Conservation (phyloP, 2,329 filamentous ascomycete genomes). For the Sporothrix phasma region DNA sequence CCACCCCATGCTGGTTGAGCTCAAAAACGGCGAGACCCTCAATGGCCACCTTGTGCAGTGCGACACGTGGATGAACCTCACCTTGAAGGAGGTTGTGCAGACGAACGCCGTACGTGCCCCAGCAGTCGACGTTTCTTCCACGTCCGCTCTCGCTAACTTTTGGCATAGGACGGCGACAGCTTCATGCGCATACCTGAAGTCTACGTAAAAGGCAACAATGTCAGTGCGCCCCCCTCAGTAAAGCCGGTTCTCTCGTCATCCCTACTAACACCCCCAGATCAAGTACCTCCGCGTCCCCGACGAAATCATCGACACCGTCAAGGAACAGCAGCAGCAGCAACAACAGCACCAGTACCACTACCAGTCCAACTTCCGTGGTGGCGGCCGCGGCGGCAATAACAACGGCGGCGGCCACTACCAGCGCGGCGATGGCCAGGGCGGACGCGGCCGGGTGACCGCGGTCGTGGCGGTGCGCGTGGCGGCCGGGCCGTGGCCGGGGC, state of each 20-base stretch:
- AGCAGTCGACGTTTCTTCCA: not conserved
- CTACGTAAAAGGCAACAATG: conserved; percentile 96
- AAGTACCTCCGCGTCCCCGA: conserved; percentile 96
- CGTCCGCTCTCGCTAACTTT: not conserved
- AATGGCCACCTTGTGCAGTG: conserved; percentile 94
- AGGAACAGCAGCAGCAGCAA: conserved; percentile 74
- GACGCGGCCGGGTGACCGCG: conserved; percentile 36
- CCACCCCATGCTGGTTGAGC: conserved; percentile 94
- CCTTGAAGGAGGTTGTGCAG: conserved; percentile 92
- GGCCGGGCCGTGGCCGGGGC: conserved; percentile 30
- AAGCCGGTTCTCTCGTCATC: not conserved
- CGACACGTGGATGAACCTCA: conserved; percentile 99
- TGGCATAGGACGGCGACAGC: conserved; percentile 71
- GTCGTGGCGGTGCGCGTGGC: conserved; percentile 39
- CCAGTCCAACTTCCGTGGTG: conserved; percentile 40
- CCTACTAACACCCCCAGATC: conserved; percentile 50
- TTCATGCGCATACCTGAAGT: conserved; percentile 89
- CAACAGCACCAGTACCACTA: conserved; percentile 31
- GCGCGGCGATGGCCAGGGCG: conserved; percentile 43
- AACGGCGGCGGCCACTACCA: conserved; percentile 47
- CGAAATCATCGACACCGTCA: conserved; percentile 89
- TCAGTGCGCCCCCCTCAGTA: conserved; percentile 44
- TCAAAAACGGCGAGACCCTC: conserved; percentile 94
- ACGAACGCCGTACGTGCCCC: conserved; percentile 61
- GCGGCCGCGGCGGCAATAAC: conserved; percentile 52